phyloP scores from a whole-genome alignment of 352 stramenopile species.

The Globisporangium perplexum region DNA sequence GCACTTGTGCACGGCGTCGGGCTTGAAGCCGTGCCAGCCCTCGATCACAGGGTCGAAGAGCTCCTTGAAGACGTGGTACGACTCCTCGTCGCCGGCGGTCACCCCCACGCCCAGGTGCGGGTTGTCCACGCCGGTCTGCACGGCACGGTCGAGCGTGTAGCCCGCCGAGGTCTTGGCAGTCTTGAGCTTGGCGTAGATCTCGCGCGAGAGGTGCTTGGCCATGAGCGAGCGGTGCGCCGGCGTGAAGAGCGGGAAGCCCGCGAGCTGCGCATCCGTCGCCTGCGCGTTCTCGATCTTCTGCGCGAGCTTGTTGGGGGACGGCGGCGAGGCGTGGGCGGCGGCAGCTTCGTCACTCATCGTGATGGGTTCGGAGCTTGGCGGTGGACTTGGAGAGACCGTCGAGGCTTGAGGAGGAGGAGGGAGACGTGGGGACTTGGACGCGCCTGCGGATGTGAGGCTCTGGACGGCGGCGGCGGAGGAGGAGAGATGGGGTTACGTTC shows the following conservation, averaged over 20 bases:
- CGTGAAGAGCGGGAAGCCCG: slow-evolving; percentile 66
- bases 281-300: slow-evolving; percentile 82
- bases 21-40: slow-evolving; percentile 81
- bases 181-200: slow-evolving; percentile 83
- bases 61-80: slow-evolving; percentile 75
- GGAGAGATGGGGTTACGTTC: background rate
- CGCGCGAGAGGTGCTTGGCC: slow-evolving; percentile 72
- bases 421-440: background rate
- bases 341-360: slow-evolving; percentile 26
- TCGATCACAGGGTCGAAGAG: slow-evolving; percentile 83
- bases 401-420: background rate
- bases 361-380: too few relatives aligned
- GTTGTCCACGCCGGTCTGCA: slow-evolving; percentile 82
- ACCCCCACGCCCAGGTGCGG: slow-evolving; percentile 74
- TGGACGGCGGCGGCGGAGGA: background rate
- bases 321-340: background rate
- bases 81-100: slow-evolving; percentile 84
- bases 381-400: too few relatives aligned
- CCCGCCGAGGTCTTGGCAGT: slow-evolving; percentile 51
- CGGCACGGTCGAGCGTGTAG: slow-evolving; percentile 81
- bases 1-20: slow-evolving; percentile 66
- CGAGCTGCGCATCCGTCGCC: slow-evolving; percentile 53
- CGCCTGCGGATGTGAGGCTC: slow-evolving; percentile 6
- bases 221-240: slow-evolving; percentile 82
- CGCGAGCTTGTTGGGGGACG: slow-evolving; percentile 72